Base-by-base conservation (phyloP, 2,329 filamentous ascomycete genomes). In the Stemphylium vesicarium region DNA sequence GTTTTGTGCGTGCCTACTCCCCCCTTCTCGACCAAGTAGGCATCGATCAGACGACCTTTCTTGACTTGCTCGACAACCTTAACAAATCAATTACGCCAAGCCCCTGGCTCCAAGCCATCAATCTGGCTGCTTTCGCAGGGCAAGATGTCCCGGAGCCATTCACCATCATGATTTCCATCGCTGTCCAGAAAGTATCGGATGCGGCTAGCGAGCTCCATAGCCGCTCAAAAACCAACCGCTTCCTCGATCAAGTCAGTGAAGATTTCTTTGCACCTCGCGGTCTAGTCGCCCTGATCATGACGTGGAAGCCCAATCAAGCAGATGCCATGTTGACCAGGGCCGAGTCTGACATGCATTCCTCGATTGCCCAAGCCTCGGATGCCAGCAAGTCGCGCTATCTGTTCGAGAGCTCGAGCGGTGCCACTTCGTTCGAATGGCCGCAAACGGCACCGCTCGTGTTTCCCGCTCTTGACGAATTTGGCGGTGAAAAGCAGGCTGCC, bases 201-300 rank as follows among this genome's bases (percentile, higher is more conserved):
- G 49, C 42, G 4, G 50, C 45, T 16, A 57, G 38, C 26, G 70
- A 69, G 56, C 35, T 73, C 10, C 74, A 75, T 35, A 46, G 51
- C 2, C 63, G 64, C 8, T 67, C 71, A 57, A 72, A 77, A 36
- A 78, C 80, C 0, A 86, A 85, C 59, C 72, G 66, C 0, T 87
- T 84, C 61, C 76, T 88, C 13, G 79, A 85, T 56, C 71, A 73
- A 22, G 77, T 85, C 58, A 87, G 87, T 60, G 74, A 80, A 9
- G 74, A 80, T 2, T 81, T 85, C 56, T 88, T 87, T 66, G 77
- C 76, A 26, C 84, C 85, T 0, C 79, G 78, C 1, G 85, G 85
- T 0, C 75, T 87, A 0, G 82, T 80, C 66, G 81, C 78, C 50
- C 69, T 84, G 8, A 75, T 88, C 37, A 80, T 86, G 74, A 82